phyloP scores from a whole-genome alignment of 768 basidiomycete species.

The Pleurotus tuber-regium region DNA sequence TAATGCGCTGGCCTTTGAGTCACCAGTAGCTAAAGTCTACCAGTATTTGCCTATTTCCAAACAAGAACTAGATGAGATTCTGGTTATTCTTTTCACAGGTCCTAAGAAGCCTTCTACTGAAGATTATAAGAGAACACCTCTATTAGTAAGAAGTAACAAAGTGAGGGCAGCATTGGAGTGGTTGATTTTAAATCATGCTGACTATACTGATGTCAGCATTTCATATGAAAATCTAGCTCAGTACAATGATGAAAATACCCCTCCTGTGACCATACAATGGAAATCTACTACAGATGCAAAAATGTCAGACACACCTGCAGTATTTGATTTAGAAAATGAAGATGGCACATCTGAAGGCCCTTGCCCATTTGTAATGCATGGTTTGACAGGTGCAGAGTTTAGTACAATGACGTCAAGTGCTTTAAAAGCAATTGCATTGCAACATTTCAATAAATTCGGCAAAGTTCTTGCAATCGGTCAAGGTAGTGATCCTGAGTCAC shows the following conservation, averaged over 20 bases:
- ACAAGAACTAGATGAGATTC: slow-evolving; percentile 19
- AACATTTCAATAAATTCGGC: slow-evolving; percentile 14
- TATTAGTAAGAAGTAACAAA: slow-evolving; percentile 21
- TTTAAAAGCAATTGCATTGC: slow-evolving; percentile 14
- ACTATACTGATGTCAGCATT: slow-evolving; percentile 22
- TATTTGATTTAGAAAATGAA: slow-evolving; percentile 19
- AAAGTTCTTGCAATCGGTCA: slow-evolving; percentile 22
- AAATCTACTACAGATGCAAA: slow-evolving; percentile 7
- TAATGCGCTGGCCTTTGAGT: slow-evolving; percentile 24
- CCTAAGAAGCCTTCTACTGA: slow-evolving; percentile 11
- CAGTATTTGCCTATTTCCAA: slow-evolving; percentile 17
- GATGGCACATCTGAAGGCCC: slow-evolving; percentile 19
- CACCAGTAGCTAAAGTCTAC: slow-evolving; percentile 20
- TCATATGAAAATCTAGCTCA: slow-evolving; percentile 15
- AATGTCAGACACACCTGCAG: slow-evolving; percentile 11
- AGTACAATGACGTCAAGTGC: slow-evolving; percentile 12
- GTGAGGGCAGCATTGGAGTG: slow-evolving; percentile 23
- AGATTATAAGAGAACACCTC: slow-evolving; percentile 18
- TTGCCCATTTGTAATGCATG: slow-evolving; percentile 28
- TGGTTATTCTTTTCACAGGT: slow-evolving; percentile 17
- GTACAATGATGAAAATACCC: slow-evolving; percentile 15
- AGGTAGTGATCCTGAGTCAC: slow-evolving; percentile 14
- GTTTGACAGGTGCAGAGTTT: slow-evolving; percentile 20
- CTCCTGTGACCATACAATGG: slow-evolving; percentile 15
- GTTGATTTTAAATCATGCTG: slow-evolving; percentile 25